Evolutionary conservation across 202 grass and related monocot species (phyloP), one percentile per base, ranked within the genome.

Genomic region (Setaria italica): DNA sequence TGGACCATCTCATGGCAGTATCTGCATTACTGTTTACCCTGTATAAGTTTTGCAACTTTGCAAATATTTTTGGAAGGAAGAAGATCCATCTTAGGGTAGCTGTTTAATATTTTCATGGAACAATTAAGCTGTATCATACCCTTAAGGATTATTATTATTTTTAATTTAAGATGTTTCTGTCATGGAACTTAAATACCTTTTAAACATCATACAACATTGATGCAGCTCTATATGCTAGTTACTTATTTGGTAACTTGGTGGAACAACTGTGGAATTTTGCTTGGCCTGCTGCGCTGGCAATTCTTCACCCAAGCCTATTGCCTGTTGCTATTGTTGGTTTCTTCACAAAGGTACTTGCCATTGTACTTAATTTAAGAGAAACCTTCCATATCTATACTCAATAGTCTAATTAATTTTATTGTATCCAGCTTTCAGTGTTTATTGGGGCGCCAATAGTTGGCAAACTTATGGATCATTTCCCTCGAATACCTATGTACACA

Each of bases 221-320:
- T 91, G 68, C 96, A 99, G 93, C 88, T 57, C 82, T 99, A 73
- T 99, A 99, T 76, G 90, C 82, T 67, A 94, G 94, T 80, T 99
- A 92, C 67, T 90, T 99, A 70, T 94, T 94, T 76, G 93, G 91
- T 70, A 99, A 99, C 82, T 82, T 96, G 74, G 97, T 99, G 51
- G 92, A 99, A 81, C 96, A 95, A 87, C 62, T 95, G 6, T 99
- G 97, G 97, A 99, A 95, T 81, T 96, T 99, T 54, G 88, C 94
- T 67, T 99, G 88, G 97, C 97, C 97, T 20, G 91, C 91, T 85
- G 85, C 91, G 55, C 87, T 99, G 80, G 90, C 97, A 67, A 99
- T 92, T 89, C 79, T 99, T 85, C 90, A 99, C 90, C 77, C 82
- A 79, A 96, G 86, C 73, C 77, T 99, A 81, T 81, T 99, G 87